Base-by-base conservation (phyloP, 768 basidiomycete genomes). In the Lactarius pseudohatsudake region DNA sequence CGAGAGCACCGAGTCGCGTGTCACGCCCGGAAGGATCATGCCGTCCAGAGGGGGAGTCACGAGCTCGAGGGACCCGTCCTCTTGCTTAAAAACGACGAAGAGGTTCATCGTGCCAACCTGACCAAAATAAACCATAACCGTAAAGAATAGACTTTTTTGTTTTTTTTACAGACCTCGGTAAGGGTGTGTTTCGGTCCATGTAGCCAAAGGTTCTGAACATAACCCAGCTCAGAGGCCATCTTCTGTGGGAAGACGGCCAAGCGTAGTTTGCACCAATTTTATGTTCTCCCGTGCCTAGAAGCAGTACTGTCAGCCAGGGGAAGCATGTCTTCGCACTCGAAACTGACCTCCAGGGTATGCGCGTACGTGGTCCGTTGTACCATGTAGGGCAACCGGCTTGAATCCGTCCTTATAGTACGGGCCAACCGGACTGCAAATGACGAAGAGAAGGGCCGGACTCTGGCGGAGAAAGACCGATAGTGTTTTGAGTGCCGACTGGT, bases 51-150 rank as follows among this genome's bases (percentile, higher is more conserved):
- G 68, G 13, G 70, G 70, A 2, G 70, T 71, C 26, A 71, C 70
- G 43, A 71, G 70, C 20, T 71, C 70, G 58, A 78, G 30, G 8
- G 57, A 81, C 2, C 85, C 88, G 70, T 89, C 84, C 10, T 82
- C 81, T 10, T 84, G 77, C 73, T 82, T 78, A 59, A 90, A 77
- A 1, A 87, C 88, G 16, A 84, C 81, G 69, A 93, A 91, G 61
- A 93, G 81, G 75, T 94, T 94, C 92, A 94, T 94, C 15, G 87
- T 81, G 56, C 92, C 84, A 50, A 85, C 89, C 73, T 89, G 84
- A 50, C 22, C 0, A 80, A 32, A 78, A 79, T 70, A 26, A 50
- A 2, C n/a, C 72, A 77, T 47, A 77, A n/a, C 75, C 68, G 28
- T 13, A 3, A 34, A 16, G 80, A 77, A 13, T n/a, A n/a, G n/a